Conservation (phyloP, 2,329 filamentous ascomycete species). For the Pseudogymnoascus sp. region DNA sequence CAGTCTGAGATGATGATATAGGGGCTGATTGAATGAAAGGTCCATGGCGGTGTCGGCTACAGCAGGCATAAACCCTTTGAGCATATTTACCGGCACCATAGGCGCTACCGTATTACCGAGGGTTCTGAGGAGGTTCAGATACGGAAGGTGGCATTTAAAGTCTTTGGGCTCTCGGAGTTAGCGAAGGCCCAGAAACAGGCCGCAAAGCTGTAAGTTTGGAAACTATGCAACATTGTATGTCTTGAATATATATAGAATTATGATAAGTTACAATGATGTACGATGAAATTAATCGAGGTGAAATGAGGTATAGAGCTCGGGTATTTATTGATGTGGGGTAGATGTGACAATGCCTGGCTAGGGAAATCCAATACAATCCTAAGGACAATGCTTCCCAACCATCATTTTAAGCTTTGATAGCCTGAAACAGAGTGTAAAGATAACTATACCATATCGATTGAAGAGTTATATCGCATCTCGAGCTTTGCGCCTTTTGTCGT, state of each 20-base stretch:
- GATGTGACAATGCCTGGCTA: not conserved
- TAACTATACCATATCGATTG: not conserved
- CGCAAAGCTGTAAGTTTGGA: not conserved
- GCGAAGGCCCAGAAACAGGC: conserved; percentile 30
- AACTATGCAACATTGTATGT: not conserved
- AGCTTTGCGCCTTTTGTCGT: not conserved
- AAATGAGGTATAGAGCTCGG: not conserved
- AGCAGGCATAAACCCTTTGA: conserved; percentile 55
- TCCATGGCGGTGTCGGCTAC: conserved; percentile 55
- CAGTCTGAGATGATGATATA: not conserved
- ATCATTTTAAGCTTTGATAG: not conserved
- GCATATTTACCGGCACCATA: conserved; percentile 60
- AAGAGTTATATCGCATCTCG: not conserved
- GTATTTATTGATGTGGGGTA: not conserved
- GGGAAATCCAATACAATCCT: not conserved
- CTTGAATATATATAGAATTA: not conserved
- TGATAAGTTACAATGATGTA: not conserved
- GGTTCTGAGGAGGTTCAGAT: conserved; percentile 62
- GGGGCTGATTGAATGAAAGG: not conserved
- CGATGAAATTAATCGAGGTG: not conserved
- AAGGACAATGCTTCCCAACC: not conserved
- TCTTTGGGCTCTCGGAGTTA: conserved; percentile 46
- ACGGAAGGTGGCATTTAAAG: conserved; percentile 53
- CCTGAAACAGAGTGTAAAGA: not conserved
- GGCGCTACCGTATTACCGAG: conserved; percentile 58